phyloP scores from a whole-genome alignment of 2,329 filamentous ascomycete genomes.

The Cladosporium colombiae region DNA sequence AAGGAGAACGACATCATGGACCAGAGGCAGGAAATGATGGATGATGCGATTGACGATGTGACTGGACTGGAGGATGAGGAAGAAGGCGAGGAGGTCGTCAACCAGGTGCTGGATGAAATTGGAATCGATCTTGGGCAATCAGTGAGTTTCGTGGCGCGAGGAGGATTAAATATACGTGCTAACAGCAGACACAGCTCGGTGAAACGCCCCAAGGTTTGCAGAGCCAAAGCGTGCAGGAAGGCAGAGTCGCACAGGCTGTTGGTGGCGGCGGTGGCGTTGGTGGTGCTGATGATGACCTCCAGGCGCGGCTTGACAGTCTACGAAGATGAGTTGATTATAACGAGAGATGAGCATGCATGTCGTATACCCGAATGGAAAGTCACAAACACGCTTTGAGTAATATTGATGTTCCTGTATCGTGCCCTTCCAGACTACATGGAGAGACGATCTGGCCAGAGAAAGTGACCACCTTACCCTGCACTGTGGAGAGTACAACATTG shows the following conservation, averaged over 20 bases:
- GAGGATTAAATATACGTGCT: background rate
- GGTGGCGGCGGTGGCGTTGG: conserved; percentile 63
- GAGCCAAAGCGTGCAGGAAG: conserved; percentile 69
- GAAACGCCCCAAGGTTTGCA: conserved; percentile 87
- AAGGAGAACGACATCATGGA: conserved; percentile 99
- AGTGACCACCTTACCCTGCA: background rate
- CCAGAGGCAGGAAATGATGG: conserved; percentile 99
- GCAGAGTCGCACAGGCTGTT: conserved; percentile 81
- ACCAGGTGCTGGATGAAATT: conserved; percentile 95
- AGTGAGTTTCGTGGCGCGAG: conserved; percentile 56
- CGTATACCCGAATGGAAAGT: conserved; percentile 18
- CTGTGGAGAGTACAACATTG: background rate
- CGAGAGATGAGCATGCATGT: conserved; percentile 6
- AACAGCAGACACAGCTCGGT: conserved; percentile 66
- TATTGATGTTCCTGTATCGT: background rate
- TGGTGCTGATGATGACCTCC: conserved; percentile 73
- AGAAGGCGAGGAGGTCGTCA: conserved; percentile 94
- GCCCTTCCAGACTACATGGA: too few species aligned
- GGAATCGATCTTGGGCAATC: conserved; percentile 88
- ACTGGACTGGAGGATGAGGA: conserved; percentile 90
- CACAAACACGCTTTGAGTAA: background rate
- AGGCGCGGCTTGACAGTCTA: conserved; percentile 88
- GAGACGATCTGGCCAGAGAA: background rate
- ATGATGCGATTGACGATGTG: conserved; percentile 95
- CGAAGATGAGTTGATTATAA: conserved; percentile 32